Conservation (phyloP, 129 eudicot genomes). For the Silybum marianum region DNA sequence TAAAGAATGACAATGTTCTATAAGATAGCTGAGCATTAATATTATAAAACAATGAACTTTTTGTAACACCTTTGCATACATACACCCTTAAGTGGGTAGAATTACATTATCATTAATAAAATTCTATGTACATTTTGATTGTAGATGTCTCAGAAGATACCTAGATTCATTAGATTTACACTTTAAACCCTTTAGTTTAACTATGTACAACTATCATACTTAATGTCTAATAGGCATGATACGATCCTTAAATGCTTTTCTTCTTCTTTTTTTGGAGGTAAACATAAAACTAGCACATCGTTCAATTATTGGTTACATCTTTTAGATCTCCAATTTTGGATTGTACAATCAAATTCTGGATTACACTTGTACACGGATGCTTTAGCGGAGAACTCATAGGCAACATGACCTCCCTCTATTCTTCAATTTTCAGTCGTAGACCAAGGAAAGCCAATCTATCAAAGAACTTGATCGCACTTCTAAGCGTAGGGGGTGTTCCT, state of each 20-base stretch:
- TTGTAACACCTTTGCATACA: neutral
- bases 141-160: neutral
- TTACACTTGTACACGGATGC: neutral
- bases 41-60: neutral
- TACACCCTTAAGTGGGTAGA: neutral
- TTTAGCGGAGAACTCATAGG: neutral
- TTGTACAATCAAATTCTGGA: neutral
- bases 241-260: neutral
- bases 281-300: neutral
- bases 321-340: too few relatives aligned
- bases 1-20: neutral
- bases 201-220: too few relatives aligned
- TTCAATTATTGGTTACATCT: neutral
- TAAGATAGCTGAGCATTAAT: neutral
- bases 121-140: neutral
- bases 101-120: neutral
- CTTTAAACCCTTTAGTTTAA: too few relatives aligned
- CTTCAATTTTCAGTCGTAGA: conserved; percentile 47
- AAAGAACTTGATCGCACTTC: conserved; percentile 59
- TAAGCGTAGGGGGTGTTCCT: conserved; percentile 83
- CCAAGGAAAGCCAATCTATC: conserved; percentile 60
- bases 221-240: too few relatives aligned
- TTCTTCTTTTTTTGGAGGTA: neutral
- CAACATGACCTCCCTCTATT: neutral
- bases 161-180: neutral